Conservation (phyloP, 441 rosid species). For the Corymbia citriodora region DNA sequence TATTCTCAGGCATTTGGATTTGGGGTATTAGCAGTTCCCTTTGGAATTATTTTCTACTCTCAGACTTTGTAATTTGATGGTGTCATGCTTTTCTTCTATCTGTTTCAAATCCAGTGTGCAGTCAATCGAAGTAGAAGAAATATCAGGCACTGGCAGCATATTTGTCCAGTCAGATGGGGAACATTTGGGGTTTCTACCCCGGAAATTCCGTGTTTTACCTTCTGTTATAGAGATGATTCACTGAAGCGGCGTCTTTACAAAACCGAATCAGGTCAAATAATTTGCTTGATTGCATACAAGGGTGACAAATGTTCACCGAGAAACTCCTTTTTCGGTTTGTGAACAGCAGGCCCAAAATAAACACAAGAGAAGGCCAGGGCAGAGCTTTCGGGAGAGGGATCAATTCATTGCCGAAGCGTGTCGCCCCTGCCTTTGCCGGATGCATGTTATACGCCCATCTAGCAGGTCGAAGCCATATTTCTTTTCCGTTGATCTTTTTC, state of each 20-base stretch:
- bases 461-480: background rate
- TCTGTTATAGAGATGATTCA: slow-evolving; percentile 67
- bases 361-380: background rate
- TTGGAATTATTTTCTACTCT: background rate
- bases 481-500: background rate
- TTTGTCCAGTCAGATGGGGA: slow-evolving; percentile 98
- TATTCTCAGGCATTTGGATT: background rate
- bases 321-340: background rate
- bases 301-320: background rate
- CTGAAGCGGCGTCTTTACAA: slow-evolving; percentile 18
- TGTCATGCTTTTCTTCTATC: background rate
- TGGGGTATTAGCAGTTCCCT: background rate
- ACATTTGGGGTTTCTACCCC: slow-evolving; percentile 80
- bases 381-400: background rate
- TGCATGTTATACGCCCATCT: background rate
- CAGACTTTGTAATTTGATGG: background rate
- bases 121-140: slow-evolving; percentile 74
- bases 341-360: background rate
- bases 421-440: background rate
- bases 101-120: slow-evolving; percentile 40
- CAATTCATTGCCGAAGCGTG: background rate
- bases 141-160: slow-evolving; percentile 46
- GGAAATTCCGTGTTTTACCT: slow-evolving; percentile 67
- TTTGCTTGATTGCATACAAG: background rate
- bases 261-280: background rate